A percentile compares a stretch with the other conserved stretches of the same genome.
Conservation (phyloP, 1,284 basidiomycete species). For the Moesziomyces aphidis region DNA sequence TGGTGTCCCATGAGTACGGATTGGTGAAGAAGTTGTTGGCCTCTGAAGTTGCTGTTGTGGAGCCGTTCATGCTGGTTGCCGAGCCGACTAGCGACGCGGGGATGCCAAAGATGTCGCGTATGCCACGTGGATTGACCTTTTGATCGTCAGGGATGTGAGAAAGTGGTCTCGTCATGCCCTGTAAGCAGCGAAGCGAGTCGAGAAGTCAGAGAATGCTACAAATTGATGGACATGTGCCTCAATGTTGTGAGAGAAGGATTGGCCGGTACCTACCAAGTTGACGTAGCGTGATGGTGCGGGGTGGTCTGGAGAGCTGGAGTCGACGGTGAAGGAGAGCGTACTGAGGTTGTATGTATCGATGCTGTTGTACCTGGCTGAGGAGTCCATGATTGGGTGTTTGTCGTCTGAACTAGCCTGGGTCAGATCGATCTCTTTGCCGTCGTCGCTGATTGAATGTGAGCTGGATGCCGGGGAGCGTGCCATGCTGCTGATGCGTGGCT, state of each 20-base stretch:
- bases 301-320: slow-evolving; percentile 5
- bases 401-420: neutral
- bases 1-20: slow-evolving; percentile 57
- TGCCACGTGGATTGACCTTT: slow-evolving; percentile 39
- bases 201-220: neutral
- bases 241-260: neutral
- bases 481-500: slow-evolving; percentile 27
- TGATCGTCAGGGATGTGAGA: slow-evolving; percentile 35
- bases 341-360: slow-evolving; percentile 18
- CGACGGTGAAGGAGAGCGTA: slow-evolving; percentile 28
- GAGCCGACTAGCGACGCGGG: slow-evolving; percentile 36
- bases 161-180: slow-evolving; percentile 36
- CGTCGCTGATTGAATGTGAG: slow-evolving; percentile 8
- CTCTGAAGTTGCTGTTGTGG: slow-evolving; percentile 6
- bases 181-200: neutral
- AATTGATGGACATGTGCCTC: neutral
- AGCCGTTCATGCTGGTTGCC: slow-evolving; percentile 9
- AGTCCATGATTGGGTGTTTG: slow-evolving; percentile 1
- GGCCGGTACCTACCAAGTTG: slow-evolving; percentile 2
- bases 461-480: slow-evolving; percentile 4
- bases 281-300: slow-evolving; percentile 10
- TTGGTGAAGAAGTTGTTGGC: slow-evolving; percentile 29
- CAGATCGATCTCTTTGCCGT: neutral
- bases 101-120: slow-evolving; percentile 33
- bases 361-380: slow-evolving; percentile 6